These are phyloP conservation scores for Protea cynaroides DNA, from an alignment of 164 flowering plant genomes.

Conservation along the genomic window DNA sequence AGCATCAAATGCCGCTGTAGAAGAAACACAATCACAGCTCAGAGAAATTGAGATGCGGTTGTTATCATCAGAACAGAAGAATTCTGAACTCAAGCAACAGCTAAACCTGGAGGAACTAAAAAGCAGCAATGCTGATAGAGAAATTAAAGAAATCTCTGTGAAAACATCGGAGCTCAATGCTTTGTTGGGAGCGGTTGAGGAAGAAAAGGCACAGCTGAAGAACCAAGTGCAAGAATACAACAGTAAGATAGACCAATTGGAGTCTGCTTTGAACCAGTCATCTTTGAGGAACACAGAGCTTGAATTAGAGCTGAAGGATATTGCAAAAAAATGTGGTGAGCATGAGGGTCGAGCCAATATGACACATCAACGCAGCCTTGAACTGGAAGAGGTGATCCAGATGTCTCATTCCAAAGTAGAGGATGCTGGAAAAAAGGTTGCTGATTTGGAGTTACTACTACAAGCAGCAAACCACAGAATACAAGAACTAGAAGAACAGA, in stretches of 20 bases:
- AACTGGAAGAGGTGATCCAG: constrained; percentile 70
- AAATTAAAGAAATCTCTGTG: constrained; percentile 36
- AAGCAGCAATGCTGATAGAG: constrained; percentile 46
- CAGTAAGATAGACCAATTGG: constrained; percentile 42
- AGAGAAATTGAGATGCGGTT: constrained; percentile 43
- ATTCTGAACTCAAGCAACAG: constrained; percentile 61
- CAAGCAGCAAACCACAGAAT: constrained; percentile 60
- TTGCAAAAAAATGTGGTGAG: constrained; percentile 42
- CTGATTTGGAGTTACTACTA: constrained; percentile 61
- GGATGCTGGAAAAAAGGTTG: constrained; percentile 47
- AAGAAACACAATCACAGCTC: constrained; percentile 50
- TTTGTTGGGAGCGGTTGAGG: constrained; percentile 32
- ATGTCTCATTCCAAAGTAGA: constrained; percentile 56
- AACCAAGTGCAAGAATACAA: constrained; percentile 37
- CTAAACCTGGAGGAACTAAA: constrained; percentile 43
- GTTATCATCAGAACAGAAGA: constrained; percentile 52
- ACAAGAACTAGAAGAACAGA: constrained; percentile 76
- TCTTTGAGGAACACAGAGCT: constrained; percentile 43
- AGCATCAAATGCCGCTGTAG: constrained; percentile 51
- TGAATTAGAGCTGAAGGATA: constrained; percentile 52
- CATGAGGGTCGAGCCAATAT: constrained; percentile 63
- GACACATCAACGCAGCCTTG: constrained; percentile 58
- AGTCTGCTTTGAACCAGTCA: constrained; percentile 40
- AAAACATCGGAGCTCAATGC: constrained; percentile 37
- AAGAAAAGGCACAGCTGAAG: constrained; percentile 39